These are phyloP conservation scores for Aplosporella prunicola DNA, from an alignment of 2,329 filamentous ascomycete genomes.

Conservation along the genomic window DNA sequence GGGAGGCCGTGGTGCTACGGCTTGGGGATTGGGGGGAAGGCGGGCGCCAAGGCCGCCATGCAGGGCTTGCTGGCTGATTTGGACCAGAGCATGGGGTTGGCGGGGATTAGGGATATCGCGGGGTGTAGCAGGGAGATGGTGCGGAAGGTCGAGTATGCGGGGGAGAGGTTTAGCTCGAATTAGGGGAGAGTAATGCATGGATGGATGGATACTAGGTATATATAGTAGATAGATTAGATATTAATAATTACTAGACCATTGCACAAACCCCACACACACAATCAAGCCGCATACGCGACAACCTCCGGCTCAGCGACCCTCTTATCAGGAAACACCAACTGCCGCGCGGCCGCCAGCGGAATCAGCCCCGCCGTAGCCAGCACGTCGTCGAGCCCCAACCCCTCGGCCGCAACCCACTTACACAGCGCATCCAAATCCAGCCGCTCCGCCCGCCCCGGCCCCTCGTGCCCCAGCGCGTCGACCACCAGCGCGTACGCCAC, in stretches of 20 bases:
- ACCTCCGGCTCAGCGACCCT: slow-evolving; percentile 1
- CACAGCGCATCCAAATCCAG: slow-evolving; percentile 36
- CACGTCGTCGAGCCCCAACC: slow-evolving; percentile 36
- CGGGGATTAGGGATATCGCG: slow-evolving; percentile 17
- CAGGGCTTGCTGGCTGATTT: slow-evolving; percentile 13
- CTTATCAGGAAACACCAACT: slow-evolving; percentile 18
- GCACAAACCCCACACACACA: too few species aligned
- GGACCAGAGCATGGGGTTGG: slow-evolving; percentile 20
- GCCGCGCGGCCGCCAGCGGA: slow-evolving; percentile 28
- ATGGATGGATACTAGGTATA: too few species aligned
- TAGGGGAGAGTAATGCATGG: too few species aligned
- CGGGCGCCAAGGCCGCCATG: slow-evolving; percentile 39
- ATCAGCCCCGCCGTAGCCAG: slow-evolving; percentile 37
- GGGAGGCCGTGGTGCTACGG: slow-evolving; percentile 52
- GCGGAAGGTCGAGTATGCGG: slow-evolving; percentile 4
- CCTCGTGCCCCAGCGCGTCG: slow-evolving; percentile 41
- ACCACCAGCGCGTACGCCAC: slow-evolving; percentile 36
- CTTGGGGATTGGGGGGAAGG: slow-evolving; percentile 44
- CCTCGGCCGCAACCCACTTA: slow-evolving; percentile 26
- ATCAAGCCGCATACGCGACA: slow-evolving; percentile 3
- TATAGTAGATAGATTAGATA: too few species aligned
- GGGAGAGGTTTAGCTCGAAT: slow-evolving; percentile 3
- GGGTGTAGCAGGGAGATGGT: slow-evolving; percentile 4
- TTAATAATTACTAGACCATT: too few species aligned
- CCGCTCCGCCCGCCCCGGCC: slow-evolving; percentile 33